These are phyloP conservation scores for Lathyrus tuberosus DNA, from an alignment of 306 rosid genomes.

Conservation along the genomic window DNA sequence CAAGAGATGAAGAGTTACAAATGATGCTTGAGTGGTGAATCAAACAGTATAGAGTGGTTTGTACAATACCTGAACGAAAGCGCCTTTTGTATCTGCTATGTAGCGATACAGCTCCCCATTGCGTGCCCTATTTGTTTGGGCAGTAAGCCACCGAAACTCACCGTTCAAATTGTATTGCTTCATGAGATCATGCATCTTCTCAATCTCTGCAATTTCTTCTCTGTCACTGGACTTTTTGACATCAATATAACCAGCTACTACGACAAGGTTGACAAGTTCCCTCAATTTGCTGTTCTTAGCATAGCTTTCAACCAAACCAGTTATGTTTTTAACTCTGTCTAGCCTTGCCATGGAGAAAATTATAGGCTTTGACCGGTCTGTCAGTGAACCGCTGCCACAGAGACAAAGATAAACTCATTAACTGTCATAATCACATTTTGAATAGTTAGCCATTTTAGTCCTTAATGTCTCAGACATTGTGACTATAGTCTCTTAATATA, in stretches of 20 bases:
- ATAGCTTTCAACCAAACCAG: constrained; percentile 83
- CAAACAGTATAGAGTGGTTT: constrained; percentile 6
- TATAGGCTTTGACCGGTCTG: constrained; percentile 79
- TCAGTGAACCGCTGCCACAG: constrained; percentile 65
- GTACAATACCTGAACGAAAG: constrained; percentile 76
- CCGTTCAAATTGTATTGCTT: constrained; percentile 61
- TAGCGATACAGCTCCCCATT: constrained; percentile 94
- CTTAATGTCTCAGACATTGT: too few relatives aligned
- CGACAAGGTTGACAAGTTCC: constrained; percentile 83
- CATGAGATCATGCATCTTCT: constrained; percentile 83
- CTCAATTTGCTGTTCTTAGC: constrained; percentile 72
- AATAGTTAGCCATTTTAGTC: not conserved
- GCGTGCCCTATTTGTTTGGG: constrained; percentile 89
- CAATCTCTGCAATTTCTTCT: constrained; percentile 91
- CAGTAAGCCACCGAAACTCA: constrained; percentile 81
- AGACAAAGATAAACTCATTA: constrained; percentile 31
- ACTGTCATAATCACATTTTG: not conserved
- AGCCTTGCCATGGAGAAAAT: constrained; percentile 92
- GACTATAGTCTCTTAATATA: too few relatives aligned
- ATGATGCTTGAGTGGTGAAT: constrained; percentile 1
- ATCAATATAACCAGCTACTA: constrained; percentile 83
- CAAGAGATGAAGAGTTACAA: constrained; percentile 20
- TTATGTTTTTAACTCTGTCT: constrained; percentile 77
- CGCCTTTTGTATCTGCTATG: constrained; percentile 86
- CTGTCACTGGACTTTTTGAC: constrained; percentile 77